Percentiles rank a stretch among this genome's conserved stretches.
phyloP scores from a whole-genome alignment of 108 stramenopile genomes.

The Stephanodiscus minutulus region DNA sequence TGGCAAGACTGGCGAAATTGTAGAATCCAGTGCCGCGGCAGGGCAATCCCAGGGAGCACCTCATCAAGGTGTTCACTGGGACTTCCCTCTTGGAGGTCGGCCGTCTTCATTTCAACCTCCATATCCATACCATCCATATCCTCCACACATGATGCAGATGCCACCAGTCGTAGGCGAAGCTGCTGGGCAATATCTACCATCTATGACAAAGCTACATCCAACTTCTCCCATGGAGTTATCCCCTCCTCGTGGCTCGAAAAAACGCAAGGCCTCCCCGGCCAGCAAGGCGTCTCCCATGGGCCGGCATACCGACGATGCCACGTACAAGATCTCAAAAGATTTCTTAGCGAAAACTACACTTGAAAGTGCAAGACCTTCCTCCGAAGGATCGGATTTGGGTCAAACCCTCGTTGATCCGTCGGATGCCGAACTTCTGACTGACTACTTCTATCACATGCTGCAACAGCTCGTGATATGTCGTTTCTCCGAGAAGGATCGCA shows the following conservation, averaged over 20 bases:
- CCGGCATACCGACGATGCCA: conserved; percentile 28
- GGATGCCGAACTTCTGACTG: conserved; percentile 63
- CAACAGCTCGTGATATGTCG: conserved; percentile 80
- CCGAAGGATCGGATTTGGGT: conserved; percentile 32
- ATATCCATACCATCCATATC: conserved; percentile 14
- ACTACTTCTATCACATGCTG: conserved; percentile 88
- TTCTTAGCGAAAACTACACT: conserved; percentile 16
- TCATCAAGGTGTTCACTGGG: conserved; percentile 5
- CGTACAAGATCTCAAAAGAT: conserved; percentile 32
- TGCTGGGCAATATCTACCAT: not conserved
- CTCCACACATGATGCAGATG: conserved; percentile 9
- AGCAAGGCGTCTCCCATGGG: conserved; percentile 40
- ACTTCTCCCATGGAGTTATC: not conserved
- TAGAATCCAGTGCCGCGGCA: not conserved
- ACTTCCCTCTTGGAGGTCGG: conserved; percentile 4
- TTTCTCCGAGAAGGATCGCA: conserved; percentile 84
- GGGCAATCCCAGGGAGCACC: not conserved
- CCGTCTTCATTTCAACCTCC: conserved; percentile 1
- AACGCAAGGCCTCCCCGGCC: conserved; percentile 13
- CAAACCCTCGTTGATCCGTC: conserved; percentile 29
- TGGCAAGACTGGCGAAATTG: not conserved
- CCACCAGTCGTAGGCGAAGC: not conserved
- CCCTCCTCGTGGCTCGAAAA: conserved; percentile 5
- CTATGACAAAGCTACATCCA: conserved; percentile 1
- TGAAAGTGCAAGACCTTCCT: conserved; percentile 18